These are phyloP conservation scores for Podila minutissima DNA, from an alignment of 192 early-diverging fungal species.

Conservation along the genomic window DNA sequence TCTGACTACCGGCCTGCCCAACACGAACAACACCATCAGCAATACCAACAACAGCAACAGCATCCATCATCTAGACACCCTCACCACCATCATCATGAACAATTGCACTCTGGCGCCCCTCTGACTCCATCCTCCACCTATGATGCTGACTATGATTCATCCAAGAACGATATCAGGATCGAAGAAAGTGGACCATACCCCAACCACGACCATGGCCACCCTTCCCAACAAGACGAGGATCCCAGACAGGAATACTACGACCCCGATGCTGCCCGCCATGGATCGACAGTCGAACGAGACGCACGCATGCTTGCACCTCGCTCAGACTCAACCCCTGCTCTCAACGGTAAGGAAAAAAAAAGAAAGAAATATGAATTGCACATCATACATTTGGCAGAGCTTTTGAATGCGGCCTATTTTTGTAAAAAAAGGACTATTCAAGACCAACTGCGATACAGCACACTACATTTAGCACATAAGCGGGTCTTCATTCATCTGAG, in stretches of 20 bases:
- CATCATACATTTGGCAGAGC: not conserved
- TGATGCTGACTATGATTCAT: not conserved
- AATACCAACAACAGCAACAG: not conserved
- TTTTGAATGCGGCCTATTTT: not conserved
- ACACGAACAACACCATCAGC: not conserved
- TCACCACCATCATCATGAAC: conserved; percentile 1
- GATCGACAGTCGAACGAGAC: not conserved
- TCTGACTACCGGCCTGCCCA: not conserved
- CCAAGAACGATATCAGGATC: conserved; percentile 1
- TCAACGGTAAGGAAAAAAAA: not conserved
- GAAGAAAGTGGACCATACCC: conserved; percentile 2
- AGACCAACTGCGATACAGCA: too few relatives aligned
- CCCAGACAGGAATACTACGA: not conserved
- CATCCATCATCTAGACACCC: not conserved
- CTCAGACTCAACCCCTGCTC: not conserved
- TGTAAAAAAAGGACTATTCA: not conserved
- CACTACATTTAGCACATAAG: too few relatives aligned
- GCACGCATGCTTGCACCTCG: conserved; percentile 4
- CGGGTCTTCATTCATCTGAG: too few relatives aligned
- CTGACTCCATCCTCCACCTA: conserved; percentile 18
- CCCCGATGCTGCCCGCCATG: conserved; percentile 9
- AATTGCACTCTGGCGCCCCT: not conserved
- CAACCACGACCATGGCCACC: conserved; percentile 21
- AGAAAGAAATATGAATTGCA: not conserved
- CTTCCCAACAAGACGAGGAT: not conserved